Base-by-base conservation (phyloP, 371 early-diverging fungal species). In the Dichotomocladium elegans region DNA sequence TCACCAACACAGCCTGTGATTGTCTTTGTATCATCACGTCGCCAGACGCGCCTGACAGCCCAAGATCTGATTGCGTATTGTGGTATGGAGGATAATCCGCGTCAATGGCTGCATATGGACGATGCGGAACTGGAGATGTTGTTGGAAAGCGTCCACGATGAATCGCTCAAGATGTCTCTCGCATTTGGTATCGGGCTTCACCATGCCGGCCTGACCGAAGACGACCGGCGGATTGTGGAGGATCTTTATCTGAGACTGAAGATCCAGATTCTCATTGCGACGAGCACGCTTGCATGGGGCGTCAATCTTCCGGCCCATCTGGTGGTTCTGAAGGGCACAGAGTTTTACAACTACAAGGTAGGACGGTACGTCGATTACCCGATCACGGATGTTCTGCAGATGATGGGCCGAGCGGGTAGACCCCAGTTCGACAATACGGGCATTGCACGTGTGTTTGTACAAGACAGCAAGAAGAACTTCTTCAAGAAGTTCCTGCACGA, bases 351-450 rank as follows among this genome's bases (percentile, higher is more conserved):
- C 63, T 91, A 91, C 57, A 90, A 90, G 61, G 72, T 81, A 33
- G 79, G 85, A 12, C 87, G 94, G 0, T 96, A 95, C 61, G 92
- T 92, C 3, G 97, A 97, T 63, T 92, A 89, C 59, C 97, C 95
- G 0, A 90, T 96, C 47, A 95, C 96, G 4, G 95, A 96, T 64
- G 89, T 98, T 3, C 71, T 98, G 47, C 99, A 99, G 65, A 99
- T 99, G 95, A 94, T 98, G 87, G 99, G 99, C 24, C 90, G 99
- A 60, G 99, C 99, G 3, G 99, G 77, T 64, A 88, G 99, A 44
- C 98, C 98, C 7, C 98, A 99, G 73, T 98, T 92, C 61, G 99
- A 99, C 68, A 86, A 83, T 59, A 83, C 84, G 14, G 95, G 92
- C 29, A 87, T 92, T 24, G 93, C 95, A 0, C 79, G 86, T 4